phyloP scores from a whole-genome alignment of 208 protist genomes.

The Trypanosoma lewisi region DNA sequence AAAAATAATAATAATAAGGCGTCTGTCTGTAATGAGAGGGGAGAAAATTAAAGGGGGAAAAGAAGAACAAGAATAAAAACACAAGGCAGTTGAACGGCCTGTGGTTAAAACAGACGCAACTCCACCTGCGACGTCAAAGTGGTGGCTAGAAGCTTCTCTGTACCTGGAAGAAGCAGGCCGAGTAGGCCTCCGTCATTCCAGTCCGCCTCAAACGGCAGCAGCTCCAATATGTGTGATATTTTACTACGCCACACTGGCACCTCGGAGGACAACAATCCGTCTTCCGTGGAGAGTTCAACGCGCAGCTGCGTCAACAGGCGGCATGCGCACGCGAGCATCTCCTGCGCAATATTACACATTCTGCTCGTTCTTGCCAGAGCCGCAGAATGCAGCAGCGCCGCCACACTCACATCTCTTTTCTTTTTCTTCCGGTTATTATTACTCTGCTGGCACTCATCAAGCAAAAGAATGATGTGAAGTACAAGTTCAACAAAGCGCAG shows the following conservation, averaged over 20 bases:
- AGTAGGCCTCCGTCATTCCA: slow-evolving; percentile 7
- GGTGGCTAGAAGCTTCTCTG: neutral
- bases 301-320: slow-evolving; percentile 15
- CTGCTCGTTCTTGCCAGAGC: neutral
- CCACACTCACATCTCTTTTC: neutral
- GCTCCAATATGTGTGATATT: slow-evolving; percentile 1
- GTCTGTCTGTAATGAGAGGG: neutral
- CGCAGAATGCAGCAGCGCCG: neutral
- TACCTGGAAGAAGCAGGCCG: neutral
- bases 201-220: neutral
- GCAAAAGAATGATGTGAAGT: slow-evolving; percentile 29
- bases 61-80: slow-evolving; percentile 14
- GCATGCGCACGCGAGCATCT: slow-evolving; percentile 12
- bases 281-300: neutral
- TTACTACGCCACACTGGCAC: slow-evolving; percentile 1
- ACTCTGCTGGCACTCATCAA: slow-evolving; percentile 21
- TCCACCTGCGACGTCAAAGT: neutral
- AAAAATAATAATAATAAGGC: neutral
- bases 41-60: slow-evolving; percentile 6
- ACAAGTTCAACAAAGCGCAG: slow-evolving; percentile 34
- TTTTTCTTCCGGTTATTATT: neutral
- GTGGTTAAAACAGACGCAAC: neutral
- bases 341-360: neutral
- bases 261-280: neutral
- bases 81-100: neutral